Conservation (phyloP, 768 basidiomycete genomes). For the Boletus tylopilopsis region DNA sequence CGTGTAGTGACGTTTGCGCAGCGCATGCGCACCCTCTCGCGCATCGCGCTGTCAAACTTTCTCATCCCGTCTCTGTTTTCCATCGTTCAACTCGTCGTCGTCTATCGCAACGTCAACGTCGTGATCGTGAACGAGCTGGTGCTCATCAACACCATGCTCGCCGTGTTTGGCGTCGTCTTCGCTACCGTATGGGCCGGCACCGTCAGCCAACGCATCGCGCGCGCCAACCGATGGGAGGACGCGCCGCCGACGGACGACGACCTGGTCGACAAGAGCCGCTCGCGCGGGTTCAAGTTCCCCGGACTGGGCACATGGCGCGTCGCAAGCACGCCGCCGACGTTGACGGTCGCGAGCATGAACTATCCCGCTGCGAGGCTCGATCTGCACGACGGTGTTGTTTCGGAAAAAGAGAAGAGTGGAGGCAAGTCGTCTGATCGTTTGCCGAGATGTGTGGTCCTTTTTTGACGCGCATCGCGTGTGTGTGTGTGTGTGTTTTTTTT, state of each 20-base stretch:
- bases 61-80: slow-evolving; percentile 31
- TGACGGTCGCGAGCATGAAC: slow-evolving; percentile 4
- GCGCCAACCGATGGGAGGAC: background rate
- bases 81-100: slow-evolving; percentile 27
- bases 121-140: slow-evolving; percentile 25
- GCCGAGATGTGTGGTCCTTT: too few relatives aligned
- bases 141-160: slow-evolving; percentile 28
- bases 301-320: slow-evolving; percentile 20
- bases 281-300: slow-evolving; percentile 1
- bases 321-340: slow-evolving; percentile 3
- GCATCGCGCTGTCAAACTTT: slow-evolving; percentile 32
- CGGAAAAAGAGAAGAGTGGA: background rate
- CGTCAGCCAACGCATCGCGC: background rate
- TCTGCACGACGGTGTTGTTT: background rate
- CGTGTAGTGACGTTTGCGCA: slow-evolving; percentile 18
- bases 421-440: too few relatives aligned
- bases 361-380: background rate
- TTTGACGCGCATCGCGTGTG: too few relatives aligned
- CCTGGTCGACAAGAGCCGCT: background rate
- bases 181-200: slow-evolving; percentile 31
- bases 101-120: slow-evolving; percentile 24
- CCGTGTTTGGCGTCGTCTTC: slow-evolving; percentile 32
- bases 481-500: too few relatives aligned
- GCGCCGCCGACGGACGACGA: background rate
- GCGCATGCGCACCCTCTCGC: slow-evolving; percentile 26